These are phyloP conservation scores for Deinandra increscens DNA, from an alignment of 129 eudicot genomes.

Conservation along the genomic window DNA sequence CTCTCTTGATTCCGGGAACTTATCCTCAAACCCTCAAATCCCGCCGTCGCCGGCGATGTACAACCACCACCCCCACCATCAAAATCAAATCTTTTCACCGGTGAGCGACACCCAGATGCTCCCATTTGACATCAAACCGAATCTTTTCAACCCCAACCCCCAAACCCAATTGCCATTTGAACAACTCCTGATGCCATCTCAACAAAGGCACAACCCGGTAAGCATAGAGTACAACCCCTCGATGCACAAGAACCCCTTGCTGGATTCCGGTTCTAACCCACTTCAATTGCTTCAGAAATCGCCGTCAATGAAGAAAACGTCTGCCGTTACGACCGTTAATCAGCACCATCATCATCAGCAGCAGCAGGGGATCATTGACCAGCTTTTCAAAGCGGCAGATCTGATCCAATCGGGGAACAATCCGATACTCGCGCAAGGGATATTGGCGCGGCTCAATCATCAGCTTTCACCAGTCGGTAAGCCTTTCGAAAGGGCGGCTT, in stretches of 20 bases:
- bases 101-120: conserved; percentile 34
- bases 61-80: conserved; percentile 30
- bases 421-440: conserved; percentile 71
- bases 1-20: conserved; percentile 38
- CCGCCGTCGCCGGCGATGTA: conserved; percentile 24
- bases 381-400: conserved; percentile 82
- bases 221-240: conserved; percentile 40
- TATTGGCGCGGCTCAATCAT: conserved; percentile 99
- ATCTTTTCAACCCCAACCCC: conserved; percentile 54
- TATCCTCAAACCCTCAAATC: conserved; percentile 25
- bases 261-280: conserved; percentile 48
- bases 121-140: conserved; percentile 61
- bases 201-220: conserved; percentile 47
- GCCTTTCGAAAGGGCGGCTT: conserved; percentile 61
- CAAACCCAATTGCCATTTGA: conserved; percentile 47
- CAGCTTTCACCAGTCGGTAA: conserved; percentile 32
- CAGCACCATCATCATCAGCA: conserved; percentile 16
- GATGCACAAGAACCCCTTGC: conserved; percentile 43
- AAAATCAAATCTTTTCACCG: conserved; percentile 43
- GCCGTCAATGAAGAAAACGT: conserved; percentile 43
- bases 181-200: conserved; percentile 27
- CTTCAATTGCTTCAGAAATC: conserved; percentile 49
- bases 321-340: conserved; percentile 1
- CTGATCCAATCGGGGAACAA: conserved; percentile 67
- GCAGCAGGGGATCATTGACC: conserved; percentile 58